Evolutionary conservation across 2,329 filamentous ascomycete genomes (phyloP), one percentile per base, ranked within the genome.

Genomic region (Colletotrichum somersetense): DNA sequence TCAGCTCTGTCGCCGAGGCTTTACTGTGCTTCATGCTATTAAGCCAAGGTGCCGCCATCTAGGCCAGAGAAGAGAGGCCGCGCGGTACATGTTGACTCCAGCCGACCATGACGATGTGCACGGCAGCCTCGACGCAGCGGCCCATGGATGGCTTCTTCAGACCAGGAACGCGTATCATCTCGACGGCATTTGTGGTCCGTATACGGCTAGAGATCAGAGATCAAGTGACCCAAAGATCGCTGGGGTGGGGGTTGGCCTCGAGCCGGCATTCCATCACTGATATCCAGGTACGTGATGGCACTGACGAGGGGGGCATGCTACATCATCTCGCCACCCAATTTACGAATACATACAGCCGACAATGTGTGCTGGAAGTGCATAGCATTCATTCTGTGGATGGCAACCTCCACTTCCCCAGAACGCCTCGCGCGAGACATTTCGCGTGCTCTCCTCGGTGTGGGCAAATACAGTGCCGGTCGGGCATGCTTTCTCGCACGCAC

Each of bases 121-220:
- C 35, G 20, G 5, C 38, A 20, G 14, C 23, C 16, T 23, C 30
- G 23, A 61, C 40, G 12, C 6, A n/a, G 52, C 38, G 30, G 33
- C 30, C 40, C 14, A n/a, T n/a, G 14, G 18, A 26, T 26, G 26
- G 26, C 8, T 38, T 40, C 58, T 69, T 64, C 38, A 38, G 59
- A 53, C 53, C 65, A 69, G 59, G 69, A 42, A 68, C 59, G 46
- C 46, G 38, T 53, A 53, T 30, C 42, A 42, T 18, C 33, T 38
- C 61, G 59, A 64, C 50, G 50, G 35, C n/a, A n/a, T 44, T 46
- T n/a, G 12, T 12, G 48, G 53, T 23, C 40, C 64, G 53, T 33
- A 64, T 69, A 55, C 33, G 65, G 69, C 33, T 53, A 58, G 69
- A 59, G 66, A 69, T 59, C 58, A 69, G 57, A 63, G 68, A 63